Base-by-base conservation (phyloP, 1,139 yeast species). In the Suhomyces anneliseae region DNA sequence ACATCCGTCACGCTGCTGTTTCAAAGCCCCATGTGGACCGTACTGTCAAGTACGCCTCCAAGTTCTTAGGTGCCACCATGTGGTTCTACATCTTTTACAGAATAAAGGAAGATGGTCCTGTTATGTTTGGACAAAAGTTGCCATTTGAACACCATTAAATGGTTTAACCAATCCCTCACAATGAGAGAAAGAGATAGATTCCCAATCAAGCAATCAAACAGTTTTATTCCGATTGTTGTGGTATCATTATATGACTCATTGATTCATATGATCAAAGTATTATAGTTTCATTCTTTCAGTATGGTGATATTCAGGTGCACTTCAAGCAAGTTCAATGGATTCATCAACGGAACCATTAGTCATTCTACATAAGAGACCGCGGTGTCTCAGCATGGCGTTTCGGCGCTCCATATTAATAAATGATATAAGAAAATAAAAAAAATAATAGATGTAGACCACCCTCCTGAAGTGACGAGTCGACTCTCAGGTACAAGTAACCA, bases 31-130 rank as follows among this genome's bases (percentile, higher is more conserved):
- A 80, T 52, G 82, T 78, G 34, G 80, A 79, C 47, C 72, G 77
- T 15, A 66, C 74, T 47, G 77, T 84, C 60, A 74, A 78, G 53
- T 78, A 82, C 73, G 75, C 83, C 27, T 78, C 88, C 43, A 83
- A 84, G 61, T 64, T 77, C 36, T 75, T 87, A 45, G 95, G 95
- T 8, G 95, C 92, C 40, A 79, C 90, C 52, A 85, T 87, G 92
- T 87, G 93, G 90, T 87, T 87, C 67, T 87, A 89, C 85, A 79
- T 87, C 54, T 78, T 87, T 65, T 87, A 86, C 77, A 75, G 95
- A 66, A 72, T 87, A 42, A 83, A 85, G 68, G 85, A 86, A 68
- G 92, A 82, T 56, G 83, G 82, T 53, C 81, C 81, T 50, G 82
- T 79, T 36, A 78, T 82, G 76, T 72, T 77, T 58, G 85, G 77